Evolutionary conservation across 768 basidiomycete species (phyloP), one percentile per base, ranked within the genome.

Genomic region (Suillus sp.): DNA sequence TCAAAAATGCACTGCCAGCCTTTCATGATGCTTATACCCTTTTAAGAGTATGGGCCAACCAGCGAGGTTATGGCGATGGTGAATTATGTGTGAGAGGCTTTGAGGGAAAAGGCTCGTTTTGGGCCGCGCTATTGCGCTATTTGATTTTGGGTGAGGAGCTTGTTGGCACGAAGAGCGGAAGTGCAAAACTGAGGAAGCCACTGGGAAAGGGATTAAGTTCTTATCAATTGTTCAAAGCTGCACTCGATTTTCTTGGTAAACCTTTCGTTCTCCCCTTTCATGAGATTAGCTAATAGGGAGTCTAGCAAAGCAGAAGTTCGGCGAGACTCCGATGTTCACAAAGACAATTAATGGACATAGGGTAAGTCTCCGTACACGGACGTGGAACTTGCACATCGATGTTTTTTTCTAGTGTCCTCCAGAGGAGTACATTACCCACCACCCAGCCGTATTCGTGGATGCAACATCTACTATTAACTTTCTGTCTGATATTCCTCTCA

Each of bases 41-140:
- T 1, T 84, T 98, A 18, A 85, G 93, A 11, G 84, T 96, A 18
- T 99, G 97, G 97, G 93, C 92, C 1, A 87, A 88, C 57, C 91
- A 95, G 68, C 82, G 95, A 47, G 94, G 94, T 0, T 95, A 89
- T 67, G 82, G 86, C 2, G 81, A 83, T 65, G 86, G 89, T 13
- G 73, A 76, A 47, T 70, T 85, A 65, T 89, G 86, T 68, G 78
- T 92, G 4, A 79, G 82, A 18, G 92, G 92, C 18, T 95, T 89
- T 70, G 90, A 87, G 69, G 82, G 82, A 8, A 78, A 81, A 27
- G 91, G 91, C 1, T 71, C 80, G 4, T 90, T 82, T 84, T 95
- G 93, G 93, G 76, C 77, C 51, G 83, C 82, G 0, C 66, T 94
- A 1, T 73, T 94, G 30, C 84, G 81, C 35, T 66, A 87, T 45